Evolutionary conservation across 306 rosid genomes (phyloP).

Genomic region (Phaseolus lunatus): DNA sequence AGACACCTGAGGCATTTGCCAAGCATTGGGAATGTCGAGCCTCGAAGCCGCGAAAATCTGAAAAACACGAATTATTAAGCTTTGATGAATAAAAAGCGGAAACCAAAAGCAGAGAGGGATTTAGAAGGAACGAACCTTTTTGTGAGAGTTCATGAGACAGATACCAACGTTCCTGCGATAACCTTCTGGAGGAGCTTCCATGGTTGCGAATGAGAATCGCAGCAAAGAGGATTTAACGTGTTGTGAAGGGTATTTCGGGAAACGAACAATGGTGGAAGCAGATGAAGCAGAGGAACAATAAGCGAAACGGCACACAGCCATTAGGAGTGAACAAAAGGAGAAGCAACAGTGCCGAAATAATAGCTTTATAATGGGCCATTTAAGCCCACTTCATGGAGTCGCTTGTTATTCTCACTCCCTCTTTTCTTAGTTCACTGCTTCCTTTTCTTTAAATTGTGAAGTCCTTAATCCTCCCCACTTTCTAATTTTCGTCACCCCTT

Average conservation of each 20-base stretch:
- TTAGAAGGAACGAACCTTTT: slow-evolving; percentile 53
- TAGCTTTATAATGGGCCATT: slow-evolving; percentile 5
- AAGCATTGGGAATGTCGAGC: slow-evolving; percentile 71
- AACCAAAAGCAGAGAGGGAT: neutral
- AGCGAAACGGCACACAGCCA: slow-evolving; percentile 62
- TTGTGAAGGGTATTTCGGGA: slow-evolving; percentile 47
- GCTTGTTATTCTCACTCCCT: neutral
- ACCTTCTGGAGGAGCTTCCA: slow-evolving; percentile 88
- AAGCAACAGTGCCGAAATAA: neutral
- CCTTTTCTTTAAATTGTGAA: too few species aligned
- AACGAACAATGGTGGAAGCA: slow-evolving; percentile 4
- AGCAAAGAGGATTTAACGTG: slow-evolving; percentile 34
- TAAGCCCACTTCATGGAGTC: neutral
- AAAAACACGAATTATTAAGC: slow-evolving; percentile 1
- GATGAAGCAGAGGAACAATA: slow-evolving; percentile 12
- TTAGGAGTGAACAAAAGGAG: neutral
- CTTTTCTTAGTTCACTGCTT: neutral
- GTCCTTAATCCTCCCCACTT: too few species aligned
- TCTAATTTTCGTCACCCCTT: too few species aligned
- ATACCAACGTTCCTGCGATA: slow-evolving; percentile 84
- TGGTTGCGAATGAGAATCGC: slow-evolving; percentile 51
- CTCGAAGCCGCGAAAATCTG: slow-evolving; percentile 79
- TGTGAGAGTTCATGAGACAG: slow-evolving; percentile 72
- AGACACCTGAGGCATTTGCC: slow-evolving; percentile 98
- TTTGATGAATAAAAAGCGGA: neutral